Evolutionary conservation across 208 protist species (phyloP).

Genomic region (Acanthamoeba divionensis): DNA sequence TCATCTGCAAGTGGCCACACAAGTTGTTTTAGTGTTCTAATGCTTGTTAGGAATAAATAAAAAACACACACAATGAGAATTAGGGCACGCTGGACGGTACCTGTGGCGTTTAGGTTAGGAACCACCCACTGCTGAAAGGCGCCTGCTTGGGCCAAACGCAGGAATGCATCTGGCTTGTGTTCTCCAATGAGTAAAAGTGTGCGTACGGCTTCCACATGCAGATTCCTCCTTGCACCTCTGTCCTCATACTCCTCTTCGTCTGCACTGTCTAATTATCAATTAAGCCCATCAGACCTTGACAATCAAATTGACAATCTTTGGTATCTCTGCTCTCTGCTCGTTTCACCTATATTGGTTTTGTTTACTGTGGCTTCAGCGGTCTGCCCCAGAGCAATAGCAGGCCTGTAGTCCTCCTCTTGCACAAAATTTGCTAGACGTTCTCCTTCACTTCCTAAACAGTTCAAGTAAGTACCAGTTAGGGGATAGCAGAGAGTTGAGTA

Average conservation of each 20-base stretch:
- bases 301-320: background rate
- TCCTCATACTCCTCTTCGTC: background rate
- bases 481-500: too few relatives aligned
- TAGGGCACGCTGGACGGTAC: background rate
- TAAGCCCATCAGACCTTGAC: too few relatives aligned
- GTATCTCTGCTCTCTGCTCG: background rate
- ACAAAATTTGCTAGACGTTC: too few relatives aligned
- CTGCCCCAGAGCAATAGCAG: background rate
- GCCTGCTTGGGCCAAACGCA: background rate
- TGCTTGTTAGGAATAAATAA: background rate
- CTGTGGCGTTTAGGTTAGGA: background rate
- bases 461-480: too few relatives aligned
- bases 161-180: background rate
- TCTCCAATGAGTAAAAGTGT: background rate
- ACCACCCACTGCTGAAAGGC: background rate
- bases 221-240: background rate
- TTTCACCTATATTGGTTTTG: background rate
- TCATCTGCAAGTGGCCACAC: background rate
- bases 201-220: background rate
- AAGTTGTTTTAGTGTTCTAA: background rate
- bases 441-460: too few relatives aligned
- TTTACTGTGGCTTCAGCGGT: background rate
- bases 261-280: background rate
- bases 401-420: too few relatives aligned
- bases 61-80: background rate